Evolutionary conservation across 176 grass and related monocot genomes (phyloP).

Genomic region (Cenchrus purpureus): DNA sequence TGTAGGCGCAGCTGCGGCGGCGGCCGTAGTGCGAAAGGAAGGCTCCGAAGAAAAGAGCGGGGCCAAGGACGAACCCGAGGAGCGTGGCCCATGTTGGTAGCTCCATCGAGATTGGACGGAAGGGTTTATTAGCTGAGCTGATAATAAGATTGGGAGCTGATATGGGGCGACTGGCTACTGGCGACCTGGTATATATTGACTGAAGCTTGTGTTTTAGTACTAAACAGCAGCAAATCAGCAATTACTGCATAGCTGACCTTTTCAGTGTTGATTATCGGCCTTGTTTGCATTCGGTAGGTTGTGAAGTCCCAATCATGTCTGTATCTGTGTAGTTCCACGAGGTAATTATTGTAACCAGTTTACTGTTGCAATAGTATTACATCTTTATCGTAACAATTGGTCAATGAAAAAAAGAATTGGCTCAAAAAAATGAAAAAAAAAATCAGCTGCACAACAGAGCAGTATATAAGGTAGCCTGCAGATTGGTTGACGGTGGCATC

Average conservation of each 20-base stretch:
- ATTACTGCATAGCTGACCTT: too few relatives aligned
- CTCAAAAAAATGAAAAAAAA: too few relatives aligned
- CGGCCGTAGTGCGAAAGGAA: not conserved
- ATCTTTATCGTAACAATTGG: too few relatives aligned
- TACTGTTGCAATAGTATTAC: not conserved
- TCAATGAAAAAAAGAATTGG: too few relatives aligned
- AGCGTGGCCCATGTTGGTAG: not conserved
- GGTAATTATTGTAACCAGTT: not conserved
- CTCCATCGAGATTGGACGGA: not conserved
- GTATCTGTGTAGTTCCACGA: not conserved
- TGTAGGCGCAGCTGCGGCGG: not conserved
- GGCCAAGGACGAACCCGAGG: not conserved
- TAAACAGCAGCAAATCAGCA: too few relatives aligned
- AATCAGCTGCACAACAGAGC: too few relatives aligned
- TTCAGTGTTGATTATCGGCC: not conserved
- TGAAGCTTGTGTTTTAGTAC: too few relatives aligned
- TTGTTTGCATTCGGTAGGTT: not conserved
- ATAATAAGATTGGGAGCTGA: not conserved
- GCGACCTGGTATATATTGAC: too few relatives aligned
- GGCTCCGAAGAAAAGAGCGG: not conserved
- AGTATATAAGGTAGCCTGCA: too few relatives aligned
- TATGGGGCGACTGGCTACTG: too few relatives aligned
- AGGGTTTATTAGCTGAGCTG: not conserved
- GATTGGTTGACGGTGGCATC: too few relatives aligned
- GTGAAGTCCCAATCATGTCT: not conserved